Percentiles rank a stretch among this genome's conserved stretches.
These are phyloP conservation scores for Cryptococcus neoformans DNA, from an alignment of 1,284 basidiomycete genomes.

Conservation along the genomic window DNA sequence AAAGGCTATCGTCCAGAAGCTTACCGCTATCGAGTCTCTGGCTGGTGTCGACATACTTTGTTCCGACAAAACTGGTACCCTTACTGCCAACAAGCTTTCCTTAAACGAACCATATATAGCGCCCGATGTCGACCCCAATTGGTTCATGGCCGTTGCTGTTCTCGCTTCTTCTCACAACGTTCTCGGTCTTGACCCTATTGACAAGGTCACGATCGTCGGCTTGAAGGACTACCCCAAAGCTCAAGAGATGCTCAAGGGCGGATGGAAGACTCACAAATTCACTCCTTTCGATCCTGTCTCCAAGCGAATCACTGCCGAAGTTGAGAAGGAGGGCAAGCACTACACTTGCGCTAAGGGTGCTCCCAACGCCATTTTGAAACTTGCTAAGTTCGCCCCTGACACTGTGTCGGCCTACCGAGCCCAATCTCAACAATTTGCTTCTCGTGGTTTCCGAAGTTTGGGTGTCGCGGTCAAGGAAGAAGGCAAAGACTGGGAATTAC, in stretches of 20 bases:
- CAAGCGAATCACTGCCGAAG: conserved; percentile 98
- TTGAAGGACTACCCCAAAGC: conserved; percentile 57
- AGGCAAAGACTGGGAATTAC: conserved; percentile 94
- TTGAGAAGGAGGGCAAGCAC: conserved; percentile 78
- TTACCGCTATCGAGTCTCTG: conserved; percentile 95
- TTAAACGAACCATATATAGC: conserved; percentile 81
- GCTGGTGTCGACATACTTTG: conserved; percentile 96
- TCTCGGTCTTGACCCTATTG: conserved; percentile 58
- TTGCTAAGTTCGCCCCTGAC: conserved; percentile 93
- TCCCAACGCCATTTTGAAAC: conserved; percentile 94
- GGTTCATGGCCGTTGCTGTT: conserved; percentile 85
- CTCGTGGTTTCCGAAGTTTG: conserved; percentile 95
- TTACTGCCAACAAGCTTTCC: conserved; percentile 98
- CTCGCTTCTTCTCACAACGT: conserved; percentile 87
- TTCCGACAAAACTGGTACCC: conserved; percentile 96
- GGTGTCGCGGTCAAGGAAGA: conserved; percentile 92
- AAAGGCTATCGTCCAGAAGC: conserved; percentile 97
- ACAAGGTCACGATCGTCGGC: conserved; percentile 57
- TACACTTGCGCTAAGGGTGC: conserved; percentile 99
- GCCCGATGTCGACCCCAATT: conserved; percentile 87
- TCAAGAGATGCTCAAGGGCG: conserved; percentile 53
- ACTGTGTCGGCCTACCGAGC: conserved; percentile 86
- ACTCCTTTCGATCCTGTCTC: conserved; percentile 99
- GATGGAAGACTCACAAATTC: conserved; percentile 81
- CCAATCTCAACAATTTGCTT: conserved; percentile 93